phyloP scores from a whole-genome alignment of 1,139 yeast genomes.

The Yamadazyma dushanensis region DNA sequence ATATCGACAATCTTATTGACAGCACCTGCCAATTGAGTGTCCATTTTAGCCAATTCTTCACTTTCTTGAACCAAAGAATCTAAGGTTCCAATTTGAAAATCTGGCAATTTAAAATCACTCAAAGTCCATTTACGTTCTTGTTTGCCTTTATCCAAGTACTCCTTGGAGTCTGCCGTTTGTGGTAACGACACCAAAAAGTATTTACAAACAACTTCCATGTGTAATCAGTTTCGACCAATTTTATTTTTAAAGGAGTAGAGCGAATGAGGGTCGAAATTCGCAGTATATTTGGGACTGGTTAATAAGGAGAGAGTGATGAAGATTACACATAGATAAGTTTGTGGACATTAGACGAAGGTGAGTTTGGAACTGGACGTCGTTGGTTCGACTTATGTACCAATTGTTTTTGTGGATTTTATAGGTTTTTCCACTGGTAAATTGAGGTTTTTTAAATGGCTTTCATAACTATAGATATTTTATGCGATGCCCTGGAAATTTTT shows the following conservation, averaged over 20 bases:
- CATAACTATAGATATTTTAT: slow-evolving; percentile 2
- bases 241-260: slow-evolving; percentile 8
- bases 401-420: too few species aligned
- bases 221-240: not conserved
- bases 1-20: slow-evolving; percentile 78
- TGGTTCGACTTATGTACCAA: too few species aligned
- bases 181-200: slow-evolving; percentile 56
- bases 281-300: slow-evolving; percentile 3
- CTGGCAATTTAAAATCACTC: slow-evolving; percentile 65
- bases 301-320: not conserved
- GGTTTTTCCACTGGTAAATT: too few species aligned
- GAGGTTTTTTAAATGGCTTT: too few species aligned
- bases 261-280: slow-evolving; percentile 6
- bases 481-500: slow-evolving; percentile 19
- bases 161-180: slow-evolving; percentile 43
- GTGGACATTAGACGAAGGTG: too few species aligned
- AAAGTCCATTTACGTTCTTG: slow-evolving; percentile 45
- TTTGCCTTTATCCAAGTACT: slow-evolving; percentile 46
- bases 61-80: slow-evolving; percentile 89
- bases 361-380: too few species aligned
- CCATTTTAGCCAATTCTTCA: slow-evolving; percentile 84
- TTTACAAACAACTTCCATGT: slow-evolving; percentile 22
- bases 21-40: slow-evolving; percentile 67
- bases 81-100: slow-evolving; percentile 90
- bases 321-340: slow-evolving; percentile 3